Evolutionary conservation across 768 basidiomycete genomes (phyloP).

Genomic region (Leucosporidium yakuticum): DNA sequence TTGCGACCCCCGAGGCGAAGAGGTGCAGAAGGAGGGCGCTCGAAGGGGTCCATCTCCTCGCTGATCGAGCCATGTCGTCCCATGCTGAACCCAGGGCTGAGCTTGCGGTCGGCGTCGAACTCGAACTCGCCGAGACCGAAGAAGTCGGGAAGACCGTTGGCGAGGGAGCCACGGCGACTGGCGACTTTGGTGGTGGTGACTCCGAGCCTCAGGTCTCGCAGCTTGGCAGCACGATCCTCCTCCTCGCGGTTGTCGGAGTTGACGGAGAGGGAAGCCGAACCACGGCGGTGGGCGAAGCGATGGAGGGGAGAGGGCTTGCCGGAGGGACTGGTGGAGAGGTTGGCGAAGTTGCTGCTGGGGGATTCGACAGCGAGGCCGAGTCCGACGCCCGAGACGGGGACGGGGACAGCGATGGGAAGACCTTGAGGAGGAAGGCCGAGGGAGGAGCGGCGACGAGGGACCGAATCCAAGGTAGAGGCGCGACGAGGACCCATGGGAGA

Average conservation of each 20-base stretch:
- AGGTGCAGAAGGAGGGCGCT: constrained; percentile 1
- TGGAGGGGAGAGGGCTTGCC: constrained; percentile 2
- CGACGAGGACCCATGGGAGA: constrained; percentile 12
- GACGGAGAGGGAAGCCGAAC: constrained; percentile 16
- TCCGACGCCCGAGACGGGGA: constrained; percentile 3
- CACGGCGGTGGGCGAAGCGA: constrained; percentile 24
- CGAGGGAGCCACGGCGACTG: constrained; percentile 15
- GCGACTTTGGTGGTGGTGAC: constrained; percentile 19
- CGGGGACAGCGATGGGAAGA: background rate
- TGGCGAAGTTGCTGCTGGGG: background rate
- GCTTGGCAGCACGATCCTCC: constrained; percentile 19
- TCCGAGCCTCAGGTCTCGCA: constrained; percentile 30
- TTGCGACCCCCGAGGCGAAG: constrained; percentile 15
- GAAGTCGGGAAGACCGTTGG: constrained; percentile 2
- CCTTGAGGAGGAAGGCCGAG: constrained; percentile 21
- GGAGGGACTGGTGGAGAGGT: background rate
- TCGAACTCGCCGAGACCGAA: constrained; percentile 15
- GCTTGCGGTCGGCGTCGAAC: constrained; percentile 11
- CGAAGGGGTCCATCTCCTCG: constrained; percentile 7
- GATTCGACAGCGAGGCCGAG: constrained; percentile 23
- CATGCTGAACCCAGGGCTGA: background rate
- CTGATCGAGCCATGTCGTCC: constrained; percentile 15
- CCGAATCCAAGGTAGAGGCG: background rate
- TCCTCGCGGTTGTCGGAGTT: constrained; percentile 11
- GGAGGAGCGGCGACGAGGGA: constrained; percentile 21